phyloP scores from a whole-genome alignment of 2,329 filamentous ascomycete genomes.

The Phialocephala sp. region DNA sequence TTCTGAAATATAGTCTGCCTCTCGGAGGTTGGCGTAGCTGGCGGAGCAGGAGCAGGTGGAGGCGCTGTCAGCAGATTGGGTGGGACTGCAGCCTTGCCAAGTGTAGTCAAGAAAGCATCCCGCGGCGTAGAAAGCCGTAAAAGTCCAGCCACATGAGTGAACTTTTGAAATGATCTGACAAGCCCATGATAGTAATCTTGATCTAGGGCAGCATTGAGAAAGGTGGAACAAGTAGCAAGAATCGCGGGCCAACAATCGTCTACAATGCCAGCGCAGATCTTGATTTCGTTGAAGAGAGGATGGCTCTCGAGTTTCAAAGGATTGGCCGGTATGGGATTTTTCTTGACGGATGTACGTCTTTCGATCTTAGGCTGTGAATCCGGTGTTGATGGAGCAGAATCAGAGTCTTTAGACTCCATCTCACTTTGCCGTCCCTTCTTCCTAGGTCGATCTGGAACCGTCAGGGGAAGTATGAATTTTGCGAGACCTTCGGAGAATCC shows the following conservation, averaged over 20 bases:
- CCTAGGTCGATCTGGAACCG: slow-evolving; percentile 74
- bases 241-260: slow-evolving; percentile 96
- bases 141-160: slow-evolving; percentile 92
- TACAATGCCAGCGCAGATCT: slow-evolving; percentile 80
- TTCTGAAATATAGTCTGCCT: slow-evolving; percentile 66
- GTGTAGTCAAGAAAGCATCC: slow-evolving; percentile 91
- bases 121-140: slow-evolving; percentile 83
- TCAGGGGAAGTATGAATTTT: slow-evolving; percentile 90
- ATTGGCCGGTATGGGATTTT: slow-evolving; percentile 81
- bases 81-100: slow-evolving; percentile 92
- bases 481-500: slow-evolving; percentile 90
- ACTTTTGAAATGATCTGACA: slow-evolving; percentile 91
- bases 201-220: slow-evolving; percentile 89
- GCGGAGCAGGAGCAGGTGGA: slow-evolving; percentile 53
- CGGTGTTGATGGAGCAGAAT: slow-evolving; percentile 30
- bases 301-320: slow-evolving; percentile 79
- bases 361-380: slow-evolving; percentile 49
- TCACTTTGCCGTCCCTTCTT: slow-evolving; percentile 47
- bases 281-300: slow-evolving; percentile 71
- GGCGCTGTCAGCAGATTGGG: slow-evolving; percentile 73
- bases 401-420: slow-evolving; percentile 32
- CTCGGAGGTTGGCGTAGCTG: slow-evolving; percentile 56
- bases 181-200: slow-evolving; percentile 92
- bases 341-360: slow-evolving; percentile 71
- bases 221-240: slow-evolving; percentile 92